A percentile compares a stretch with the other conserved stretches of the same genome.
Conservation (phyloP, 805 yeast genomes). For the Candida palmyrensis region DNA sequence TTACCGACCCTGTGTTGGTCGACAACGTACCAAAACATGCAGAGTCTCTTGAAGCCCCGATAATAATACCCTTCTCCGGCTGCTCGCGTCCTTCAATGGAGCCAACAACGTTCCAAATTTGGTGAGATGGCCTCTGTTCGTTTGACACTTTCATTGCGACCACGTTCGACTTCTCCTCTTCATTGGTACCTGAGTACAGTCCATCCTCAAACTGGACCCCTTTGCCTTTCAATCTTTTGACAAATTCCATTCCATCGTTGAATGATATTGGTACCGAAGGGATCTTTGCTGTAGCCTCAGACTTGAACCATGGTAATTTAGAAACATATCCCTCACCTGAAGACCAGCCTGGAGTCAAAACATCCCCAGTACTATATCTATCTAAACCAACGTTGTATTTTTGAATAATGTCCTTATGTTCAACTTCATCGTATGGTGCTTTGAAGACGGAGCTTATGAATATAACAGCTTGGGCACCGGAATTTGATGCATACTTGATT, state of each 20-base stretch:
- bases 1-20: constrained; percentile 70
- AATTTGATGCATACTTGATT: constrained; percentile 44
- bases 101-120: constrained; percentile 75
- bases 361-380: constrained; percentile 68
- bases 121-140: constrained; percentile 49
- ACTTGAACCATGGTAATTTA: constrained; percentile 39
- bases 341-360: constrained; percentile 74
- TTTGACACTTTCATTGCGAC: constrained; percentile 30
- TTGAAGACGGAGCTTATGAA: constrained; percentile 44
- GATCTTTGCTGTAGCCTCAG: constrained; percentile 57
- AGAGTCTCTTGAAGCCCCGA: constrained; percentile 83
- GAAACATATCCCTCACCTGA: constrained; percentile 35
- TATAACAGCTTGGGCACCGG: constrained; percentile 61
- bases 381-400: constrained; percentile 54
- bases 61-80: constrained; percentile 60
- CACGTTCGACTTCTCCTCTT: constrained; percentile 8
- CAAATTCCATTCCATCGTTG: constrained; percentile 49
- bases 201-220: constrained; percentile 26
- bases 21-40: constrained; percentile 68
- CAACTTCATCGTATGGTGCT: constrained; percentile 9
- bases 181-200: constrained; percentile 21
- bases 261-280: constrained; percentile 78
- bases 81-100: constrained; percentile 79
- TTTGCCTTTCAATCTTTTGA: constrained; percentile 28
- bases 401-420: constrained; percentile 41